A percentile compares a stretch with the other conserved stretches of the same genome.
Evolutionary conservation across 2,329 filamentous ascomycete genomes (phyloP).

Genomic region (Chalara sp.): DNA sequence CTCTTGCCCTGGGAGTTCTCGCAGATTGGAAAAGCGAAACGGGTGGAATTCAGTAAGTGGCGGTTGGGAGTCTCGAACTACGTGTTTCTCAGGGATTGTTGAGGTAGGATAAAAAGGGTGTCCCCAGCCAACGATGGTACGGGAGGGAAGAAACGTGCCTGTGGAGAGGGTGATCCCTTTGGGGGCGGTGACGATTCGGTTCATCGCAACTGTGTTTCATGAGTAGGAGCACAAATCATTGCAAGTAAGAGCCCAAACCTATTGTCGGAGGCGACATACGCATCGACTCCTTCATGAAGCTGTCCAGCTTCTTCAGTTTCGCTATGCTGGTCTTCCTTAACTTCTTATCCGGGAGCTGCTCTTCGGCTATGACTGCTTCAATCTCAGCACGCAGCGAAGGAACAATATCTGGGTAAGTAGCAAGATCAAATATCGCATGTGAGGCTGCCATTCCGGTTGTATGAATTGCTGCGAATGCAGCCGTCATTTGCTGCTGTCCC

Average conservation of each 20-base stretch:
- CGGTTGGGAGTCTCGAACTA: not conserved
- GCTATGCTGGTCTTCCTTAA: not conserved
- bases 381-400: not conserved
- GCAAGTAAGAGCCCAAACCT: no score
- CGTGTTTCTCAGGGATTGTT: not conserved
- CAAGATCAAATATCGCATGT: not conserved
- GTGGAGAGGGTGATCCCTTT: not conserved
- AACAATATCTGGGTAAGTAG: not conserved
- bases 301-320: not conserved
- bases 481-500: no score
- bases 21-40: not conserved
- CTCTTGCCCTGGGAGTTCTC: not conserved
- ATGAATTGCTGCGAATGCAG: not conserved
- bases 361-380: not conserved
- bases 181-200: not conserved
- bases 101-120: not conserved
- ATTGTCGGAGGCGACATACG: not conserved
- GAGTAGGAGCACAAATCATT: no score
- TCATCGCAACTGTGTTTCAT: not conserved
- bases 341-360: not conserved
- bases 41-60: not conserved
- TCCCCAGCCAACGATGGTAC: not conserved
- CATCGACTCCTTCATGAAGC: not conserved
- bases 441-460: not conserved
- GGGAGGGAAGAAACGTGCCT: not conserved